Percentiles rank a stretch among this genome's conserved stretches.
Evolutionary conservation across 306 rosid species (phyloP).

Genomic region (Acacia confusa): DNA sequence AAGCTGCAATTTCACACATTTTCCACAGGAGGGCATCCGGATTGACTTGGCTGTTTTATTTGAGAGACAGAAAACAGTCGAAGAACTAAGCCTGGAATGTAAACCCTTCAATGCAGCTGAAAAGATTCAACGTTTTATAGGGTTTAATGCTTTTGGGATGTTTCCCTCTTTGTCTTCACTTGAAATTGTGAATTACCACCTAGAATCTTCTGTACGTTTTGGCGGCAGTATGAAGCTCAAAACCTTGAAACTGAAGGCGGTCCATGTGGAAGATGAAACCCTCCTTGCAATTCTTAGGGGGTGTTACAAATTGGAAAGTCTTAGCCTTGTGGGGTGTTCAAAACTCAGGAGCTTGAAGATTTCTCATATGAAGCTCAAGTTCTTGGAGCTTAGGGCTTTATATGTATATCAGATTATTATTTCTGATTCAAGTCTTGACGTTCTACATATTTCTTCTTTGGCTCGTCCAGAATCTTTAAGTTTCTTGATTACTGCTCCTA

Average conservation of each 20-base stretch:
- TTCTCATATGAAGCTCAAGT: background rate
- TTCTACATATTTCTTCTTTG: background rate
- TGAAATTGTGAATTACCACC: background rate
- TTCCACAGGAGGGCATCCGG: background rate
- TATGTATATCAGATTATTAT: background rate
- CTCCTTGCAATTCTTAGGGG: background rate
- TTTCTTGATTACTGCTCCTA: background rate
- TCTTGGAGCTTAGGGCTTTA: slow-evolving; percentile 17
- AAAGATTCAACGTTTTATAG: too few species aligned
- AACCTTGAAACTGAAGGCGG: background rate
- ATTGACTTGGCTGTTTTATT: background rate
- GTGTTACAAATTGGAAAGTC: slow-evolving; percentile 1
- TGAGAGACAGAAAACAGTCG: background rate
- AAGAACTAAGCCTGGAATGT: slow-evolving; percentile 17
- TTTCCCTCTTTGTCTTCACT: slow-evolving; percentile 23
- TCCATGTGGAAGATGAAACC: background rate
- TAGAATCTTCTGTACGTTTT: background rate
- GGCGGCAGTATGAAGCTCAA: slow-evolving; percentile 5
- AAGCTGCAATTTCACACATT: background rate
- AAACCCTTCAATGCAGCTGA: background rate
- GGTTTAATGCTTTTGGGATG: too few species aligned
- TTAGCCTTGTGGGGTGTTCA: background rate
- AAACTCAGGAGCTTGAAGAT: slow-evolving; percentile 14
- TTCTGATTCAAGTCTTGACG: slow-evolving; percentile 10
- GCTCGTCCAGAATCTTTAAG: background rate